Base-by-base conservation (phyloP, 768 basidiomycete genomes). In the Tylopilus intermedius region DNA sequence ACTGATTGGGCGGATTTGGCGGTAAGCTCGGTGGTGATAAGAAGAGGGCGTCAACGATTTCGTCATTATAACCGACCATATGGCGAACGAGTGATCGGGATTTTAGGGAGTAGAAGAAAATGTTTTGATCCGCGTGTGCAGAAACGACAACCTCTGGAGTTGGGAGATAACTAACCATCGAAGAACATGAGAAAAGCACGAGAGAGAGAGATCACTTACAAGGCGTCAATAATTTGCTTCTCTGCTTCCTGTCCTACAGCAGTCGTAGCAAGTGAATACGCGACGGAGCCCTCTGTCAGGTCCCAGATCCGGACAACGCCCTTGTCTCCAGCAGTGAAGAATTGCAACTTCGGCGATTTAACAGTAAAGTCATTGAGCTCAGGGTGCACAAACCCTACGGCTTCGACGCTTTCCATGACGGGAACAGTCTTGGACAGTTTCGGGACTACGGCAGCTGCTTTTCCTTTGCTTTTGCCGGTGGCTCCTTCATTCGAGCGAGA, bases 61-160 rank as follows among this genome's bases (percentile, higher is more conserved):
- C 95, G 70, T 99, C 96, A 68, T 98, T 98, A 77, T 88, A 99
- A 0, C 96, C 96, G 61, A 98, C 84, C 59, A 98, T 72, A 61
- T 97, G 95, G 15, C 89, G 86, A 2, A 77, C 74, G 24, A 90
- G 71, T 8, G 78, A 72, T 30, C 77, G 78, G 1, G 81, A 80
- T n/a, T 76, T 67, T 8, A 95, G 73, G 2, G 90, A 93, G 68
- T 94, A 84, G 72, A 92, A 92, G 44, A 94, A 77, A 60, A 99
- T 94, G 60, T 98, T 99, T 71, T 98, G 96, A 69, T 99, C 95
- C 22, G 90, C 93, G 66, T 95, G 94, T 14, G 94, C 74, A 14
- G 93, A 90, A 21, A 93, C 76, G 13, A 98, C 69, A 1, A 80
- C 79, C 8, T 84, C 82, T 8, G 72, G 75, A 2, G 77, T 68